A percentile compares a stretch with the other conserved stretches of the same genome.
phyloP scores from a whole-genome alignment of 148 eudicot species.

The Pouteria glomerata region DNA sequence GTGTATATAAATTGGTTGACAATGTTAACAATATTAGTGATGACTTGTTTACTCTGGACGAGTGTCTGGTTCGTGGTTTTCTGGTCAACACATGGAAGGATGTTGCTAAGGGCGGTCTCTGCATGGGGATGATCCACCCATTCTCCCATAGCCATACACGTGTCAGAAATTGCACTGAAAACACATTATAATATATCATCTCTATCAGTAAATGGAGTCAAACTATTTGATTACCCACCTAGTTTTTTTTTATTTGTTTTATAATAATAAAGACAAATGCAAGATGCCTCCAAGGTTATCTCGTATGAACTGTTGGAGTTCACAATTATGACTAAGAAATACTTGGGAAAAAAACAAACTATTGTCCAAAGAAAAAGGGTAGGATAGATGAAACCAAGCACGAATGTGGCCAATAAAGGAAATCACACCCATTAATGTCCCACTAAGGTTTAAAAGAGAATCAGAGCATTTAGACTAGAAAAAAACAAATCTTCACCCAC shows the following conservation, averaged over 20 bases:
- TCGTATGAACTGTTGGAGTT: not conserved
- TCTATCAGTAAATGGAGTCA: constrained; percentile 9
- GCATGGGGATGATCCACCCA: constrained; percentile 94
- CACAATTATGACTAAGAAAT: not conserved
- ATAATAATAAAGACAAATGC: not conserved
- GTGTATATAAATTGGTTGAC: constrained; percentile 67
- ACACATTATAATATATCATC: not conserved
- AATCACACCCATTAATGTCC: not conserved
- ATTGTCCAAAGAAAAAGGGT: not conserved
- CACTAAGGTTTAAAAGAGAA: not conserved
- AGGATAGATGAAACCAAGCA: not conserved
- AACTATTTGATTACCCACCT: not conserved
- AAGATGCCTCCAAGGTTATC: not conserved
- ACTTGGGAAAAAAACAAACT: not conserved
- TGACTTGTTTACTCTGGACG: constrained; percentile 61
- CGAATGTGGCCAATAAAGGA: not conserved
- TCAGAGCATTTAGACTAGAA: too few species aligned
- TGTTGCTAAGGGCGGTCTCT: constrained; percentile 89
- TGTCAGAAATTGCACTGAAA: constrained; percentile 75
- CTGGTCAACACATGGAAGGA: constrained; percentile 91
- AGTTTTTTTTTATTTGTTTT: not conserved
- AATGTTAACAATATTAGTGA: constrained; percentile 44
- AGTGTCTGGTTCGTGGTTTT: constrained; percentile 77
- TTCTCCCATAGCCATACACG: constrained; percentile 94
- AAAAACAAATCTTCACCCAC: too few species aligned